Base-by-base conservation (phyloP, 495 filamentous ascomycete genomes). In the Podospora pseudocomata region DNA sequence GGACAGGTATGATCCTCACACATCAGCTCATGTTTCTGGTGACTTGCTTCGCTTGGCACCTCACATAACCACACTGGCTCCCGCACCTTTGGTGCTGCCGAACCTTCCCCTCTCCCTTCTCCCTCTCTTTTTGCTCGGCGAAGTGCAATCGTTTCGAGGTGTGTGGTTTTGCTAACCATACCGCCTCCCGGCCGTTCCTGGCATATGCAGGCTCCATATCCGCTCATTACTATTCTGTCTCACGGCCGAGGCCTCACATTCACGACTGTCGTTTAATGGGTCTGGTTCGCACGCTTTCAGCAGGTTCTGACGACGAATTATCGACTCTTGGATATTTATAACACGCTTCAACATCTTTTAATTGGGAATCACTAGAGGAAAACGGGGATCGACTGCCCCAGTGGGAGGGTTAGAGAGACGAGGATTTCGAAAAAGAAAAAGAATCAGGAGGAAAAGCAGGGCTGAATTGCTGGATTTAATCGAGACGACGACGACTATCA, bases 301-400 rank as follows among this genome's bases (percentile, higher is more conserved):
- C 85, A 82, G 85, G 85, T 78, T 86, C 85, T 86, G 85, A 85
- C 83, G 80, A 75, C 71, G 66, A 66, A 65, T 34, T 54, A 63
- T 32, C 34, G 54, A 49, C 39, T 49, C 39, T 49, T 49, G 39
- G 7, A 49, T 49, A 49, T 49, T 49, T 49, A 49, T 49, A 9
- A 59, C 58, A 65, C 64, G 13, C 60, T 28, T 66, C 68, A 44
- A 69, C 67, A 27, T 32, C 34, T 66, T 74, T 70, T 57, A 67
- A 69, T 68, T 66, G 54, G 65, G 65, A 64, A 63, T 55, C 60
- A 20, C 32, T 61, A 69, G 54, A 63, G 64, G 34, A 65, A 19
- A 28, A 30, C 44, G 66, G 72, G 73, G 64, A 65, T 64, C 19
- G 65, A 63, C 15, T 64, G 62, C 61, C 64, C 71, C 57, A 67